Evolutionary conservation across 2,329 filamentous ascomycete genomes (phyloP).

Genomic region (Zymoseptoria passerinii): DNA sequence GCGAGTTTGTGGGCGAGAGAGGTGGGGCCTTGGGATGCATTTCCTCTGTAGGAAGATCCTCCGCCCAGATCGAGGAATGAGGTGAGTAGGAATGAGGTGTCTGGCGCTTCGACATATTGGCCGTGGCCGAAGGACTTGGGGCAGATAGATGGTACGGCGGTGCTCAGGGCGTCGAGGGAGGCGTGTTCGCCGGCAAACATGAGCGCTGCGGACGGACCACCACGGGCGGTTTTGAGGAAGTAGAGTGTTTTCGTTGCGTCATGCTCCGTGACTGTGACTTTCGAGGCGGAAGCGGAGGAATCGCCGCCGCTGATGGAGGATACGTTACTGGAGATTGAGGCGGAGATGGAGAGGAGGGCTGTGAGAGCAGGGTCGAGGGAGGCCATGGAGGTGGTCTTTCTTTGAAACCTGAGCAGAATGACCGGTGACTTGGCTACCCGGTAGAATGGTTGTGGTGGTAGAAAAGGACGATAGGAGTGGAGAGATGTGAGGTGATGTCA

Average conservation of each 20-base stretch:
- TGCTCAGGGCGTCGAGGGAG: conserved; percentile 74
- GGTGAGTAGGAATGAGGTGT: conserved; percentile 54
- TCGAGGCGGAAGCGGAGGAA: conserved; percentile 55
- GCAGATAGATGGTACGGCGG: conserved; percentile 63
- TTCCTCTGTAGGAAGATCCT: conserved; percentile 22
- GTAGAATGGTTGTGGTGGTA: not conserved
- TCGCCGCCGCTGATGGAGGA: conserved; percentile 60
- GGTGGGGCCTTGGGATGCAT: conserved; percentile 29
- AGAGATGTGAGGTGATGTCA: too few relatives aligned
- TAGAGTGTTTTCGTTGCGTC: conserved; percentile 48
- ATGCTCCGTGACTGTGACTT: conserved; percentile 40
- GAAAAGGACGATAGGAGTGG: not conserved
- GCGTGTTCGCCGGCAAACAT: conserved; percentile 78
- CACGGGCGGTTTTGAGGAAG: conserved; percentile 65
- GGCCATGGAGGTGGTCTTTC: not conserved
- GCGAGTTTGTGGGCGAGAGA: conserved; percentile 70
- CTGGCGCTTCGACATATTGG: conserved; percentile 38
- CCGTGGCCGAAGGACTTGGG: conserved; percentile 70
- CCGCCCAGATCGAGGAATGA: conserved; percentile 66
- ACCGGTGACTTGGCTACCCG: not conserved
- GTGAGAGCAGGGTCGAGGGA: conserved; percentile 54
- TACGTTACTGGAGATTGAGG: conserved; percentile 46
- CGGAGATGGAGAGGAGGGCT: conserved; percentile 52
- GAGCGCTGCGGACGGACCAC: conserved; percentile 48
- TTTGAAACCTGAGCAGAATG: not conserved